These are phyloP conservation scores for Batkoa obscura DNA, from an alignment of 371 early-diverging fungal genomes.

Conservation along the genomic window DNA sequence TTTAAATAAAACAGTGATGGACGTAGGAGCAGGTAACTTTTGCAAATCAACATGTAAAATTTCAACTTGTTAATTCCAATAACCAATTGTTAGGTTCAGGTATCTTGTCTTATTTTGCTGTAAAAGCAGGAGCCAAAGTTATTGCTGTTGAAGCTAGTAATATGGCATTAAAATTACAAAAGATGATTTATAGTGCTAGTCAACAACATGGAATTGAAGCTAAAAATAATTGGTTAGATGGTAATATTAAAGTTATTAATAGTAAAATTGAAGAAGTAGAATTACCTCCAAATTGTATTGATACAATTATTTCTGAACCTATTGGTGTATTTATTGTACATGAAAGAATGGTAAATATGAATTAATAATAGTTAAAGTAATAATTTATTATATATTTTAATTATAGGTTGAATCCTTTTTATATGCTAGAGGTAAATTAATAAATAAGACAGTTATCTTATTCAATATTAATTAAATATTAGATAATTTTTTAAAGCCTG, in stretches of 20 bases:
- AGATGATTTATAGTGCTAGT: conserved; percentile 40
- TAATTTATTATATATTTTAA: too few relatives aligned
- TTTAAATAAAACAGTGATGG: conserved; percentile 65
- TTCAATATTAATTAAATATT: conserved; percentile 43
- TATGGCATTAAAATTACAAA: conserved; percentile 80
- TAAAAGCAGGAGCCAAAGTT: conserved; percentile 82
- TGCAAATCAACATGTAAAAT: too few relatives aligned
- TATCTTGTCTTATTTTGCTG: conserved; percentile 87
- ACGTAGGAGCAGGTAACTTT: conserved; percentile 75
- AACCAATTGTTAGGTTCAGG: conserved; percentile 32
- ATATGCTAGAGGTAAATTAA: conserved; percentile 9
- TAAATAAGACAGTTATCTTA: conserved; percentile 17
- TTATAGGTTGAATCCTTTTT: conserved; percentile 9
- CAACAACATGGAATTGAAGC: conserved; percentile 4
- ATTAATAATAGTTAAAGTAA: conserved; percentile 12
- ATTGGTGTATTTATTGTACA: conserved; percentile 91
- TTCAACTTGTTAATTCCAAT: too few relatives aligned
- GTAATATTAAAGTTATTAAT: conserved; percentile 63
- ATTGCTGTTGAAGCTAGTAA: conserved; percentile 92
- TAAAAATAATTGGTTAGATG: conserved; percentile 61
- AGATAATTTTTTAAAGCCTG: conserved; percentile 79
- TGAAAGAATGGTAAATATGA: conserved; percentile 55
- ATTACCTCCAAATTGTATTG: conserved; percentile 46
- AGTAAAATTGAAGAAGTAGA: conserved; percentile 51
- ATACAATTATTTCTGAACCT: conserved; percentile 89